Percentiles rank a stretch among this genome's conserved stretches.
phyloP scores from a whole-genome alignment of 108 stramenopile species.

The Chaetoceros tenuissimus region DNA sequence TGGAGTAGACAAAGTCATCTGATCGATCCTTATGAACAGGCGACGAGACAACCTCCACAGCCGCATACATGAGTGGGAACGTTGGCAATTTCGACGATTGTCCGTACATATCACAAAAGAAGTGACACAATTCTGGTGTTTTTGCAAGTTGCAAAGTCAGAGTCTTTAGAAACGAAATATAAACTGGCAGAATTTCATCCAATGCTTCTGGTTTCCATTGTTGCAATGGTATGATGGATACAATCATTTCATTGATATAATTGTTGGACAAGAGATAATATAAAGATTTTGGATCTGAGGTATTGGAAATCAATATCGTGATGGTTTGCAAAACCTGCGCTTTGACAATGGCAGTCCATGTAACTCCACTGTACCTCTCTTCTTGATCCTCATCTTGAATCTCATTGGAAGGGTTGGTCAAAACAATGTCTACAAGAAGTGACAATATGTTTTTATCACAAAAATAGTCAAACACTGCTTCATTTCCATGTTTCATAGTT shows the following conservation, averaged over 20 bases:
- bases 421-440: slow-evolving; percentile 62
- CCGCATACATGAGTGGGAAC: slow-evolving; percentile 64
- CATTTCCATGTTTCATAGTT: neutral
- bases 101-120: slow-evolving; percentile 15
- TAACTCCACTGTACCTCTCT: slow-evolving; percentile 41
- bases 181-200: slow-evolving; percentile 64
- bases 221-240: slow-evolving; percentile 55
- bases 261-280: slow-evolving; percentile 76
- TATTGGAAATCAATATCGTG: slow-evolving; percentile 47
- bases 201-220: slow-evolving; percentile 66
- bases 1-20: slow-evolving; percentile 48
- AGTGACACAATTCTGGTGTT: slow-evolving; percentile 35
- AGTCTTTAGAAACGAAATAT: slow-evolving; percentile 58
- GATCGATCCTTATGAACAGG: slow-evolving; percentile 33
- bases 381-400: slow-evolving; percentile 5
- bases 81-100: slow-evolving; percentile 16
- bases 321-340: slow-evolving; percentile 62
- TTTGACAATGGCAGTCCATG: slow-evolving; percentile 62
- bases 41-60: slow-evolving; percentile 42
- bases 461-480: slow-evolving; percentile 73
- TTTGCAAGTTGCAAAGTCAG: slow-evolving; percentile 50
- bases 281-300: slow-evolving; percentile 32
- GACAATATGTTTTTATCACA: slow-evolving; percentile 75
- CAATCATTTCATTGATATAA: slow-evolving; percentile 69
- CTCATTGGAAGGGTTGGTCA: slow-evolving; percentile 22